Conservation (phyloP, 805 yeast genomes). For the Yarrowia bubula region DNA sequence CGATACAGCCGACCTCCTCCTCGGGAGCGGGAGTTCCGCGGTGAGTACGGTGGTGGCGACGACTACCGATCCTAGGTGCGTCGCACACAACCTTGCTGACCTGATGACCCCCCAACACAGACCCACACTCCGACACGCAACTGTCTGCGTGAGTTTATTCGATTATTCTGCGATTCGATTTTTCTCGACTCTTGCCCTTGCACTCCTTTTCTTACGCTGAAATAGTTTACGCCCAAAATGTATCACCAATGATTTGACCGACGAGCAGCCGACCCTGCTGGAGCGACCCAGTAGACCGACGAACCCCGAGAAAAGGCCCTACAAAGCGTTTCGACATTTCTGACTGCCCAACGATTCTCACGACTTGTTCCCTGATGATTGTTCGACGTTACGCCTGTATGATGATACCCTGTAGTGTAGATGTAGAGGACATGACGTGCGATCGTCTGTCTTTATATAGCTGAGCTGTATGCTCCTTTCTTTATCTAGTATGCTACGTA, state of each 20-base stretch:
- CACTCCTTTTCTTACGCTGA: slow-evolving; percentile 10
- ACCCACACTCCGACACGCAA: neutral
- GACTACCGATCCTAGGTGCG: slow-evolving; percentile 28
- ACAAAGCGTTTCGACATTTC: no score
- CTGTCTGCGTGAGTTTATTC: neutral
- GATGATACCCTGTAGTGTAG: slow-evolving; percentile 4
- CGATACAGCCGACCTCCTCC: slow-evolving; percentile 26
- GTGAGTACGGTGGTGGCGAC: slow-evolving; percentile 29
- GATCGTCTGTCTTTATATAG: no score
- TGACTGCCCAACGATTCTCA: no score
- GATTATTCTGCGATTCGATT: neutral
- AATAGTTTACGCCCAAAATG: slow-evolving; percentile 27
- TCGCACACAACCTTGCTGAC: neutral
- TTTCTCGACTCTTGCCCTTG: neutral
- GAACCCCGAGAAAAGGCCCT: neutral
- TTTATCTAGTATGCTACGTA: no score
- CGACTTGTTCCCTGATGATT: no score
- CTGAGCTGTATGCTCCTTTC: no score
- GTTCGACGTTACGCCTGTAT: neutral
- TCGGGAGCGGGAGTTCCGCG: slow-evolving; percentile 24
- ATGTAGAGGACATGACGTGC: neutral
- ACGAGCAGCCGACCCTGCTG: slow-evolving; percentile 27
- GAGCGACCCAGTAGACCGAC: slow-evolving; percentile 22
- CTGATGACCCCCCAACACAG: neutral
- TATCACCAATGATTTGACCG: slow-evolving; percentile 22